Base-by-base conservation (phyloP, 2,329 filamentous ascomycete species). In the Raffaelea deltoideospora region DNA sequence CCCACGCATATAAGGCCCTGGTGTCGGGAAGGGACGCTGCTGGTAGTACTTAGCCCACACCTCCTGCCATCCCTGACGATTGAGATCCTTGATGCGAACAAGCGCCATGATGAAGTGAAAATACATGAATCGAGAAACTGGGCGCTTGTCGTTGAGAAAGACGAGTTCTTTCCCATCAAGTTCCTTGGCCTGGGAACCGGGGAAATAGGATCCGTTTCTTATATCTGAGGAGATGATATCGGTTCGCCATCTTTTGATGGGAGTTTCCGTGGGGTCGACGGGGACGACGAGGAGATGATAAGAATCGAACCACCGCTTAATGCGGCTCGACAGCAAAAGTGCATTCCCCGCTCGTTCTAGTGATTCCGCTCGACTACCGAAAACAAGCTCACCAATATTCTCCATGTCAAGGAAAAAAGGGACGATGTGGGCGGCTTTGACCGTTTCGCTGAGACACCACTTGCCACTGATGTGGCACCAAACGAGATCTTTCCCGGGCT, bases 261-360 rank as follows among this genome's bases (percentile, higher is more conserved):
- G 45, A 1, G 4, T 33, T 28, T 43, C 43, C 7, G 17, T 34
- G 1, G 24, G 9, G 19, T 45, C 31, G 17, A 39, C 37, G 2
- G 45, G 43, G 14, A 47, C 39, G 27, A 45, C 33, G 4, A 45
- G 47, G 45, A 47, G 42, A 47, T 38, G 43, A 52, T 35, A 55
- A 41, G 1, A 56, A 53, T 48, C 54, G 49, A 34, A 51, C 51
- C 29, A 45, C 2, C 18, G 5, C 43, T 42, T 28, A 33, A 44
- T 37, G 3, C 11, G 13, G 11, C 13, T 10, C 4, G 2, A 31
- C 18, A 44, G 11, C 3, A 45, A 37, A 19, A 47, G 34, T 5
- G 40, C n/a, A 26, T 47, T 47, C 14, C 38, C 34, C 9, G 37
- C 30, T 24, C 17, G 11, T 10, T 26, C 10, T n/a, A 45, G 36